Conservation (phyloP, 805 yeast genomes). For the Lipomyces sp. region DNA sequence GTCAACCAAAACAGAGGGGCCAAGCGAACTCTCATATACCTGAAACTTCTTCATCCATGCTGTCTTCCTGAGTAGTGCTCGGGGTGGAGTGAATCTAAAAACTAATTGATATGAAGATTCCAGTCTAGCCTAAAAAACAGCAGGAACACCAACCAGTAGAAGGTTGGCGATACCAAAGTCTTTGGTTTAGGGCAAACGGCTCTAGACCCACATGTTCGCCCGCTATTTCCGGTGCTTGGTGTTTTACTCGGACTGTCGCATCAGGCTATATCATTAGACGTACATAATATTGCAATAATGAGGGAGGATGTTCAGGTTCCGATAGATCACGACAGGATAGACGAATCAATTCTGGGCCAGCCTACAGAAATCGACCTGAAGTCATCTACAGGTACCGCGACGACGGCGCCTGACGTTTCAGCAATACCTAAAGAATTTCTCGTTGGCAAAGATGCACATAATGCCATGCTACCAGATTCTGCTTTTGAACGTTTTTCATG, state of each 20-base stretch:
- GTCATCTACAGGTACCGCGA: background rate
- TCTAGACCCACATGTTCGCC: too few species aligned
- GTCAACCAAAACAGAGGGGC: background rate
- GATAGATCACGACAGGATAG: background rate
- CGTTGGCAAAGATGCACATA: constrained; percentile 28
- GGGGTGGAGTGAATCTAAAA: background rate
- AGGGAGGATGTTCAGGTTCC: background rate
- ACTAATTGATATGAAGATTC: background rate
- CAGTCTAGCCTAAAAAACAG: background rate
- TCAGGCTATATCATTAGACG: background rate
- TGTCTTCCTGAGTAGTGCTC: background rate
- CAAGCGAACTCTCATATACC: background rate
- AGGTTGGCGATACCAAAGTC: background rate
- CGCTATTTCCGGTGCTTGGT: too few species aligned
- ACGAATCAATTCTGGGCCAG: background rate
- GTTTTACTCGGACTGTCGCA: too few species aligned
- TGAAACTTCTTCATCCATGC: background rate
- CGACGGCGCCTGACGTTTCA: background rate
- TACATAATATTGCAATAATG: background rate
- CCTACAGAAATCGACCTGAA: background rate
- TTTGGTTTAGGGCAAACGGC: background rate
- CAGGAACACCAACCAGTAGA: background rate
- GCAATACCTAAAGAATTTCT: background rate
- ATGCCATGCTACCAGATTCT: constrained; percentile 28
- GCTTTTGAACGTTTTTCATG: constrained; percentile 40